Evolutionary conservation across 371 early-diverging fungal genomes (phyloP), one percentile per base, ranked within the genome.

Genomic region (Coemansia sp.): DNA sequence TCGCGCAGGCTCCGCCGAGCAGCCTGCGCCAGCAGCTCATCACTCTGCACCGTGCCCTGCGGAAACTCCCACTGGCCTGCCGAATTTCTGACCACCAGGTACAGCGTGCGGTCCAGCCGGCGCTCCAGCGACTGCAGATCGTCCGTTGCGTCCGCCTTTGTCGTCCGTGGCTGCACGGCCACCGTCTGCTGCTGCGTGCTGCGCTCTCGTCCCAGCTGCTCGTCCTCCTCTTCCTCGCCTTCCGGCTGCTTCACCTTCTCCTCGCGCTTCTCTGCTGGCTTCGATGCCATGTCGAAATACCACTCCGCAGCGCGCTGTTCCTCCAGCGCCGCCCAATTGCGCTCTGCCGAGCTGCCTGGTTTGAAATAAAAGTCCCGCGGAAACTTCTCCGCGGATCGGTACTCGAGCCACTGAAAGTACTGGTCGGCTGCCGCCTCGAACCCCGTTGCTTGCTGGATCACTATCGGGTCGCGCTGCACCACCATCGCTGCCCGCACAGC

Each of bases 361-460:
- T 94, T 94, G 77, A 94, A 92, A 77, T 91, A 94, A 67, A 94
- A 92, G 34, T 90, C 91, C 29, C 84, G 82, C 31, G 90, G 83
- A 69, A 94, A 92, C 14, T 84, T 77, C 16, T 83, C 79, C 4
- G 89, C 81, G 44, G 82, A 69, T 31, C 80, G 80, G 38, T 87
- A 87, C 55, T 87, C 87, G 16, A 89, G 78, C 62, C 83, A 82
- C 68, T 89, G 88, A 65, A 86, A 82, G 79, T 93, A 92, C 58
- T 81, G 75, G 71, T 88, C 88, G 68, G 93, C 91, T 49, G 86
- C 87, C 39, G 75, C 67, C 79, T 93, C 93, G 75, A 94, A 93
- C 7, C 82, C 81, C 4, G 86, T 81, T 39, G 84, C 78, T 58
- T 84, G 86, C 56, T 88, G 87, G 47, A 88, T 86, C 59, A 93